Evolutionary conservation across 371 early-diverging fungal species (phyloP).

Genomic region (Mortierella sp.): DNA sequence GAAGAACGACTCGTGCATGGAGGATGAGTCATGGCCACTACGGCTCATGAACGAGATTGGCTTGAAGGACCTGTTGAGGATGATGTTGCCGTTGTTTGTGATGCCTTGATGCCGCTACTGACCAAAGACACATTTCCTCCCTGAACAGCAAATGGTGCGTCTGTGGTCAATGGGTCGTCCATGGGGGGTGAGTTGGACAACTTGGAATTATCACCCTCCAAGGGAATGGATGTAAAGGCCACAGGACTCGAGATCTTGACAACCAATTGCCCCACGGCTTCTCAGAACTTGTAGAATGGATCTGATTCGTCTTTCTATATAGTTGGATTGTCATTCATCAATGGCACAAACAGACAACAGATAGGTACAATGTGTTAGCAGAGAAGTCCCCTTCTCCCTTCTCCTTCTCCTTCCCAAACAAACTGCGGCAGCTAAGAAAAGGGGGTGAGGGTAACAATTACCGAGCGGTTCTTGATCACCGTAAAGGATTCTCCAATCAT

Average conservation of each 20-base stretch:
- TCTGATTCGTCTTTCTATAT: constrained; percentile 65
- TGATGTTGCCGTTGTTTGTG: neutral
- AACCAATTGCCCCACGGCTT: constrained; percentile 78
- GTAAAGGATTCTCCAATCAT: constrained; percentile 50
- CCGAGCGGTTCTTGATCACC: constrained; percentile 36
- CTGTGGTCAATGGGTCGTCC: constrained; percentile 17
- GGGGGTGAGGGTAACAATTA: no score
- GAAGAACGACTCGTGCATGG: constrained; percentile 51
- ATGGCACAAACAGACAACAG: neutral
- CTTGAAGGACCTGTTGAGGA: neutral
- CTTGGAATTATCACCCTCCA: constrained; percentile 62
- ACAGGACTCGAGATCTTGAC: constrained; percentile 79
- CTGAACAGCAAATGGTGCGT: constrained; percentile 5
- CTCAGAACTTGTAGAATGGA: constrained; percentile 88
- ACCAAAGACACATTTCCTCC: neutral
- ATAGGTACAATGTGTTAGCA: neutral
- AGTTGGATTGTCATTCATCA: neutral
- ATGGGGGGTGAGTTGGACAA: constrained; percentile 19
- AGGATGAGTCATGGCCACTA: constrained; percentile 14
- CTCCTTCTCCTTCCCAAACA: no score
- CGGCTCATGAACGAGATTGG: constrained; percentile 8
- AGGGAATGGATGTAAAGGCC: constrained; percentile 78
- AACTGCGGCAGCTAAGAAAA: neutral
- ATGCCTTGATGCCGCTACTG: neutral
- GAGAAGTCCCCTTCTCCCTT: no score